Conservation (phyloP, 2,329 filamentous ascomycete genomes). For the Beauveria sp. region DNA sequence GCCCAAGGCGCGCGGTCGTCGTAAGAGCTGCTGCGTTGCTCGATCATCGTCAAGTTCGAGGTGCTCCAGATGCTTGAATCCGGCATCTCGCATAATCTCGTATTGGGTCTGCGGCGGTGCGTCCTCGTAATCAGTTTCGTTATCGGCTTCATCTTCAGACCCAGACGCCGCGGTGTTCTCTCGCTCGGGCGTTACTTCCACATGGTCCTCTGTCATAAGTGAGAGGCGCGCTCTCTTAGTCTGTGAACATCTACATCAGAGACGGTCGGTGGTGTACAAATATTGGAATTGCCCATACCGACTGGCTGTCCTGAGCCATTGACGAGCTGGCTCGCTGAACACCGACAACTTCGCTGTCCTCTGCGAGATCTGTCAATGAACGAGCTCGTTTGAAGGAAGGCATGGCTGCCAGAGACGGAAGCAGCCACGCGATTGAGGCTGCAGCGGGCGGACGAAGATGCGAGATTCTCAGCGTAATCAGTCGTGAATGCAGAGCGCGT, state of each 20-base stretch:
- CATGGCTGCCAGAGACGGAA: neutral
- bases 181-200: conserved; percentile 17
- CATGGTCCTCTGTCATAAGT: conserved; percentile 13
- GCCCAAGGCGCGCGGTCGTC: conserved; percentile 40
- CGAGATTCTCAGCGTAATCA: neutral
- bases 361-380: neutral
- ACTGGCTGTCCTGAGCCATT: neutral
- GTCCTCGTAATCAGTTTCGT: conserved; percentile 22
- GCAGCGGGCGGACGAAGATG: neutral
- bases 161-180: conserved; percentile 17
- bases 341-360: neutral
- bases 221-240: conserved; percentile 7
- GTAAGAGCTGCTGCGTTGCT: conserved; percentile 57
- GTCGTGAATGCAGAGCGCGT: neutral
- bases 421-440: neutral
- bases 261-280: neutral
- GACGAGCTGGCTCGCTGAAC: neutral
- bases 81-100: conserved; percentile 51
- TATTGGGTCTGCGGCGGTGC: conserved; percentile 51
- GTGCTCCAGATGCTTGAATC: conserved; percentile 50
- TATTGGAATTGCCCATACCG: neutral
- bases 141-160: conserved; percentile 23
- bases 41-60: conserved; percentile 52
- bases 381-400: neutral
- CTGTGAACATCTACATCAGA: neutral